phyloP scores from a whole-genome alignment of 2,329 filamentous ascomycete species.

The Elsinoe arachidis region DNA sequence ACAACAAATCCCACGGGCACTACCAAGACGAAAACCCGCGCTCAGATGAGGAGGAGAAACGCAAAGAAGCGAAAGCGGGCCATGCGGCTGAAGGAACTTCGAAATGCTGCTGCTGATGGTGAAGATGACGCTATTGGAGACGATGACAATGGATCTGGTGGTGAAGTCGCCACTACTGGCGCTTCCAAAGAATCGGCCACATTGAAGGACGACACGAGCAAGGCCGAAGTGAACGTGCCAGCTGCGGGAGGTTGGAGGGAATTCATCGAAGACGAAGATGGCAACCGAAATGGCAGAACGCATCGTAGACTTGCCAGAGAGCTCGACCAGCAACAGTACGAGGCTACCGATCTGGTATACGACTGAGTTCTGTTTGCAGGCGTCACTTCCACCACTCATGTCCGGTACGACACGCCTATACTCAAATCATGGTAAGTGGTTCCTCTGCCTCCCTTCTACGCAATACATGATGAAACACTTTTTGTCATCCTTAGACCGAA shows the following conservation, averaged over 20 bases:
- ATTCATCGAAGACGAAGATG: constrained; percentile 27
- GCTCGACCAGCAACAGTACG: constrained; percentile 33
- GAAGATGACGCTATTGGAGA: constrained; percentile 11
- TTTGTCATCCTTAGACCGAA: constrained; percentile 33
- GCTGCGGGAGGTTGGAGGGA: constrained; percentile 29
- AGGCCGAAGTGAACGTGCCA: neutral
- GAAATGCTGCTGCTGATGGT: constrained; percentile 10
- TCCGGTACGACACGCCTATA: too few species aligned
- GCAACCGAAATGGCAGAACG: constrained; percentile 32
- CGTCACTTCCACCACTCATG: too few species aligned
- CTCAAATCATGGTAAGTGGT: constrained; percentile 1
- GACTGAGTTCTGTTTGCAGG: neutral
- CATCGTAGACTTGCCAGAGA: constrained; percentile 38
- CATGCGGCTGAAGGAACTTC: constrained; percentile 8
- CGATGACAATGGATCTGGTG: neutral
- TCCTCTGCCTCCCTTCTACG: neutral
- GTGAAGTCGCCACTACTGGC: neutral
- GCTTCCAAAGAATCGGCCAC: neutral
- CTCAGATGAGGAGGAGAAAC: constrained; percentile 14
- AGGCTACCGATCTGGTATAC: constrained; percentile 41
- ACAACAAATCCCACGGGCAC: neutral
- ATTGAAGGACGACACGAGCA: neutral
- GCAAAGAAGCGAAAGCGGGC: constrained; percentile 14
- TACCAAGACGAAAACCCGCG: neutral
- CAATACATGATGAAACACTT: constrained; percentile 27